These are phyloP conservation scores for Saturnispora gosingensis DNA, from an alignment of 805 yeast species.

Conservation along the genomic window DNA sequence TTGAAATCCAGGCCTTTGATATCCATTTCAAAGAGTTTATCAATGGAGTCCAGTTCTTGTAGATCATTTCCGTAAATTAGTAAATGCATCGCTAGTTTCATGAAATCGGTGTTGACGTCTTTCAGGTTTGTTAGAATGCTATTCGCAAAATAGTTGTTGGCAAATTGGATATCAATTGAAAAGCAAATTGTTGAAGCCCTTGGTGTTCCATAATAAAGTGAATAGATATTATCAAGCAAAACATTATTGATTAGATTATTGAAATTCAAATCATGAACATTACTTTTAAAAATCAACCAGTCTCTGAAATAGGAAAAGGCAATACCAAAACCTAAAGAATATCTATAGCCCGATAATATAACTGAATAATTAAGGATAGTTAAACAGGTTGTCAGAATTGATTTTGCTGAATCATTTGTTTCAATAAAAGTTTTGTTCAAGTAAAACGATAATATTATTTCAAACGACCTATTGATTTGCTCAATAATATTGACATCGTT, in stretches of 20 bases:
- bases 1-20: slow-evolving; percentile 18
- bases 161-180: slow-evolving; percentile 16
- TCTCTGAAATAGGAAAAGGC: slow-evolving; percentile 50
- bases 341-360: slow-evolving; percentile 49
- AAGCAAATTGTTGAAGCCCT: slow-evolving; percentile 17
- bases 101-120: slow-evolving; percentile 14
- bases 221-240: slow-evolving; percentile 43
- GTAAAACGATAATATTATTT: slow-evolving; percentile 29
- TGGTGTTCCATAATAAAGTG: slow-evolving; percentile 41
- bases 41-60: slow-evolving; percentile 12
- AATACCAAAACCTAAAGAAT: slow-evolving; percentile 47
- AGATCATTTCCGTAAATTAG: slow-evolving; percentile 15
- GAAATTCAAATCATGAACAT: slow-evolving; percentile 16
- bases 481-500: slow-evolving; percentile 16
- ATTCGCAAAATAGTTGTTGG: slow-evolving; percentile 12
- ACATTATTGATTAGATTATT: slow-evolving; percentile 37
- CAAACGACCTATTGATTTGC: slow-evolving; percentile 29
- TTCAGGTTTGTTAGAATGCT: slow-evolving; percentile 6
- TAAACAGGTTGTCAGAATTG: slow-evolving; percentile 31
- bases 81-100: slow-evolving; percentile 21
- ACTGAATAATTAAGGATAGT: slow-evolving; percentile 45
- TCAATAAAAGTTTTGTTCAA: slow-evolving; percentile 28
- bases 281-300: slow-evolving; percentile 37
- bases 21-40: slow-evolving; percentile 10
- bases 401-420: slow-evolving; percentile 19